Conservation (phyloP, 202 grass and related monocot genomes). For the Schoenoplectus tabernaemontani region DNA sequence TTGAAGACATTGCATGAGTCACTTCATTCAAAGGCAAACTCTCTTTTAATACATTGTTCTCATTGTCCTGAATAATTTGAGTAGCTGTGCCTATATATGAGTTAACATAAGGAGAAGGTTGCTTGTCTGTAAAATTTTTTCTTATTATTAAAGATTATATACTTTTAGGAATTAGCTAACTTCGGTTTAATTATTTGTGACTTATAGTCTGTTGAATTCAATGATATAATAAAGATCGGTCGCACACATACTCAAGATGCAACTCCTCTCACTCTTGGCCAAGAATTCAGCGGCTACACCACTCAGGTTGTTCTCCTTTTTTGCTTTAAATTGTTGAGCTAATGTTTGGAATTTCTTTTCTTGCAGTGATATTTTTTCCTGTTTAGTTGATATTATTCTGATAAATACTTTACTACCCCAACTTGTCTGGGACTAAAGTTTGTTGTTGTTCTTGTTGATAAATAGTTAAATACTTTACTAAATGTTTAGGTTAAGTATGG, state of each 20-base stretch:
- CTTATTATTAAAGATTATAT: not conserved
- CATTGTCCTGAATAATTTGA: not conserved
- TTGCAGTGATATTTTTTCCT: not conserved
- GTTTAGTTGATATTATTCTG: conserved; percentile 13
- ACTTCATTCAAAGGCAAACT: conserved; percentile 67
- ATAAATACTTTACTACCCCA: not conserved
- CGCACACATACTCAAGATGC: conserved; percentile 98
- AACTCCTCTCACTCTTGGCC: conserved; percentile 92
- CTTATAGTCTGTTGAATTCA: conserved; percentile 80
- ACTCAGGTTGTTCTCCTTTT: conserved; percentile 60
- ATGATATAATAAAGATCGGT: conserved; percentile 92
- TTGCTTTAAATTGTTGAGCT: not conserved
- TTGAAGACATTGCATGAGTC: conserved; percentile 72
- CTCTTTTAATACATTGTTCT: not conserved
- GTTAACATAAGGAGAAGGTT: not conserved
- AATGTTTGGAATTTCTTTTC: not conserved
- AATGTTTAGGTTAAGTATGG: conserved; percentile 84
- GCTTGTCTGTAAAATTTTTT: not conserved
- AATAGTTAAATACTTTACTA: not conserved
- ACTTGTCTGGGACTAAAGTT: too few relatives aligned
- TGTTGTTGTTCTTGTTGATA: too few relatives aligned
- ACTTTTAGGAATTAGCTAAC: not conserved
- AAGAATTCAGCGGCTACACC: conserved; percentile 94
- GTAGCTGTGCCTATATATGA: not conserved
- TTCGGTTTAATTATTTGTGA: conserved; percentile 12